Evolutionary conservation across 345 rosid genomes (phyloP).

Genomic region (Camelina laxa): DNA sequence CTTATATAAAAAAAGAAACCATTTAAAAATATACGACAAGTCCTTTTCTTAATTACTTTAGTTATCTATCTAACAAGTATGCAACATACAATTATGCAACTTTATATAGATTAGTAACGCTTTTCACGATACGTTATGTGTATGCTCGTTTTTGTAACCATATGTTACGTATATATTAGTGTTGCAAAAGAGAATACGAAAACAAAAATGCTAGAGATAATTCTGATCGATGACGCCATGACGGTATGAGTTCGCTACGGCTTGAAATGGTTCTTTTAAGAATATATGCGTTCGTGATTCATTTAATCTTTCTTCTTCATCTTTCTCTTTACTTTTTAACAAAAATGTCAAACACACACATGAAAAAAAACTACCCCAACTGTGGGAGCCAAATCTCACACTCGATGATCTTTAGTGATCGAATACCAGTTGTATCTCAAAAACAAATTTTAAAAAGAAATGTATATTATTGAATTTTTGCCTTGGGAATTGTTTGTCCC

Average conservation of each 20-base stretch:
- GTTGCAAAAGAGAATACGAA: background rate
- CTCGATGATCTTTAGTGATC: no score
- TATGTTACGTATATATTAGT: background rate
- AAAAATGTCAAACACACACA: no score
- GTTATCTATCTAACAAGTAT: constrained; percentile 7
- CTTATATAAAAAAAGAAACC: background rate
- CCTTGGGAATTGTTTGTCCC: no score
- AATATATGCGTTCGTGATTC: background rate
- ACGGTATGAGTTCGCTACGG: constrained; percentile 16
- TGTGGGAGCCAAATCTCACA: no score
- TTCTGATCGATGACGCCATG: constrained; percentile 1
- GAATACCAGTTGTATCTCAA: no score
- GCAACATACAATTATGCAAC: background rate
- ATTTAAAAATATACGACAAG: background rate
- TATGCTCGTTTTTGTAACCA: background rate
- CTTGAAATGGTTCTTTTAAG: background rate
- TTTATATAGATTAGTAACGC: constrained; percentile 9
- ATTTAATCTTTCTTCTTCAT: no score
- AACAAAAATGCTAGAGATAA: background rate
- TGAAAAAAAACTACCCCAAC: no score
- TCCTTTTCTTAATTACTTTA: constrained; percentile 10
- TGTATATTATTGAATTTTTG: no score
- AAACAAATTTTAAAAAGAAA: no score
- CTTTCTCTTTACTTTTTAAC: no score
- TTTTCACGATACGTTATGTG: background rate